These are phyloP conservation scores for Flaveria trinervia DNA, from an alignment of 129 eudicot genomes.

Conservation along the genomic window DNA sequence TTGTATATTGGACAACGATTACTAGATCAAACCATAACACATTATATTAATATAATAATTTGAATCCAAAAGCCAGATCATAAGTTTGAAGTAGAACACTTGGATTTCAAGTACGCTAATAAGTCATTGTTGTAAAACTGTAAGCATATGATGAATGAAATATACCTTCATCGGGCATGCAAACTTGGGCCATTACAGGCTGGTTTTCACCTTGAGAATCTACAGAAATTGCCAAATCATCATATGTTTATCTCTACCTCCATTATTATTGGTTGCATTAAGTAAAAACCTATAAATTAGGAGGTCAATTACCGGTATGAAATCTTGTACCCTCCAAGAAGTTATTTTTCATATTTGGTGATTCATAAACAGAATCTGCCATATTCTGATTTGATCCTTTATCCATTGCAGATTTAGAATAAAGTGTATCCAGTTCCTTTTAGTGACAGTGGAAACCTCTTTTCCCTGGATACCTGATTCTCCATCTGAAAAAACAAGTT, in stretches of 20 bases:
- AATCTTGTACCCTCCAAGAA: slow-evolving; percentile 38
- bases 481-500: slow-evolving; percentile 54
- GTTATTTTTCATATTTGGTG: slow-evolving; percentile 30
- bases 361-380: slow-evolving; percentile 43
- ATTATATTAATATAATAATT: slow-evolving; percentile 11
- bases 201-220: slow-evolving; percentile 82
- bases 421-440: slow-evolving; percentile 45
- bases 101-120: not conserved
- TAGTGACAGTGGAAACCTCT: slow-evolving; percentile 46
- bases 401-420: slow-evolving; percentile 50
- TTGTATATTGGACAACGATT: not conserved
- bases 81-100: not conserved
- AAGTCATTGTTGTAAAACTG: slow-evolving; percentile 20
- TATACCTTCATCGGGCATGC: slow-evolving; percentile 62
- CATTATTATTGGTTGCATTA: slow-evolving; percentile 35
- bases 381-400: slow-evolving; percentile 61
- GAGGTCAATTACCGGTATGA: slow-evolving; percentile 27
- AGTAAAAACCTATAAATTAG: slow-evolving; percentile 32
- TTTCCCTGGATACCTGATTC: slow-evolving; percentile 85
- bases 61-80: slow-evolving; percentile 20
- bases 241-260: slow-evolving; percentile 24
- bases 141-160: slow-evolving; percentile 13
- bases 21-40: slow-evolving; percentile 13
- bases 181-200: slow-evolving; percentile 46
- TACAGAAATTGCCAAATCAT: slow-evolving; percentile 34